Conservation (phyloP, 2,329 filamentous ascomycete species). For the Aphanoascus verrucosus region DNA sequence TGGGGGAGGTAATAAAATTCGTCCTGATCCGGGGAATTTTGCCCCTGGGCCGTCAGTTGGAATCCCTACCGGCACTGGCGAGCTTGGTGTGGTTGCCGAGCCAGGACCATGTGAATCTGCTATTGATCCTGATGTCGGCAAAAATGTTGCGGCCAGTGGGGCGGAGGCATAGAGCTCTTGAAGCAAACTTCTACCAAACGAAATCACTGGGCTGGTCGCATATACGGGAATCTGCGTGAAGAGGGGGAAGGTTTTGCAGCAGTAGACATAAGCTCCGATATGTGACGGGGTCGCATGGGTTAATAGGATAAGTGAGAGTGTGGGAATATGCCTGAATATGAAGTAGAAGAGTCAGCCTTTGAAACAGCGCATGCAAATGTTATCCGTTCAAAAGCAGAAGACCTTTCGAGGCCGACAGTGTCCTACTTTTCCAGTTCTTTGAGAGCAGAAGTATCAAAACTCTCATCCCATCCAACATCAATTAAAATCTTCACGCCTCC, state of each 20-base stretch:
- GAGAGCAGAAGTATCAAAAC: conserved; percentile 71
- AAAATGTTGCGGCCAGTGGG: conserved; percentile 73
- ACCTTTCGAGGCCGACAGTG: neutral
- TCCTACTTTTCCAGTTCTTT: conserved; percentile 78
- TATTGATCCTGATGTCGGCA: conserved; percentile 58
- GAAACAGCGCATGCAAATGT: neutral
- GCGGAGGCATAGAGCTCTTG: conserved; percentile 89
- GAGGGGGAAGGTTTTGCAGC: conserved; percentile 88
- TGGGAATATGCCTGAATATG: conserved; percentile 63
- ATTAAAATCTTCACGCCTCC: conserved; percentile 91
- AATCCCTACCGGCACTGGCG: conserved; percentile 23
- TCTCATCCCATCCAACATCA: conserved; percentile 92
- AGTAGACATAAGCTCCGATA: conserved; percentile 86
- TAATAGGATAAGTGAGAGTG: conserved; percentile 82
- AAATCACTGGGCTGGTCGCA: conserved; percentile 85
- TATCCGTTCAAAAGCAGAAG: neutral
- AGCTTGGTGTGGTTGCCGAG: conserved; percentile 24
- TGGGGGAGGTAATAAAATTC: conserved; percentile 56
- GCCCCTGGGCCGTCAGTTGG: conserved; percentile 23
- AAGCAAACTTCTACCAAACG: conserved; percentile 77
- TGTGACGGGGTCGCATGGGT: conserved; percentile 89
- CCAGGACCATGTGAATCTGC: conserved; percentile 31
- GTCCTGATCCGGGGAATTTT: conserved; percentile 26
- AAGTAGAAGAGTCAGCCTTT: neutral
- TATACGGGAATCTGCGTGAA: conserved; percentile 91